A percentile compares a stretch with the other conserved stretches of the same genome.
These are phyloP conservation scores for Sugiyamaella americana DNA, from an alignment of 805 yeast genomes.

Conservation along the genomic window DNA sequence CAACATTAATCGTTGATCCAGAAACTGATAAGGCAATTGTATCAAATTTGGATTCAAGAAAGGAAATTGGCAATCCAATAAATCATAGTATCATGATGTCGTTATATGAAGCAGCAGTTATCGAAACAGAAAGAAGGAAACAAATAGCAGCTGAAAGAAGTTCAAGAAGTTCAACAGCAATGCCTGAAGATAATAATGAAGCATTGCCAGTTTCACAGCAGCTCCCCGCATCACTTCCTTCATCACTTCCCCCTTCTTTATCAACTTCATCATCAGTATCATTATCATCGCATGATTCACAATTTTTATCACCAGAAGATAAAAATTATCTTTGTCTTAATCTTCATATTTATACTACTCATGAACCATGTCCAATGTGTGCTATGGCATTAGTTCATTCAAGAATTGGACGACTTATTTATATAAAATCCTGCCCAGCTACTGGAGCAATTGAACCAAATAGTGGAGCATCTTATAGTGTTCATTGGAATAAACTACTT, in stretches of 20 bases:
- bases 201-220: background rate
- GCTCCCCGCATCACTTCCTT: background rate
- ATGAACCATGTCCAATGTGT: constrained; percentile 97
- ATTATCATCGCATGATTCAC: background rate
- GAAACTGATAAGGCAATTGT: constrained; percentile 37
- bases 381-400: constrained; percentile 94
- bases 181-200: background rate
- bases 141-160: background rate
- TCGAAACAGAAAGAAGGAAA: constrained; percentile 41
- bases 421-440: constrained; percentile 40
- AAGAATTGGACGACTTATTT: constrained; percentile 63
- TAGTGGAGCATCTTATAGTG: constrained; percentile 62
- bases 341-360: constrained; percentile 77
- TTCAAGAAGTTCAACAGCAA: constrained; percentile 2
- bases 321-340: constrained; percentile 63
- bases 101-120: constrained; percentile 54
- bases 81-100: constrained; percentile 74
- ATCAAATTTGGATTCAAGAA: constrained; percentile 37
- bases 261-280: constrained; percentile 7
- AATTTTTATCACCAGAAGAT: constrained; percentile 4
- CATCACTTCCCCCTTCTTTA: background rate
- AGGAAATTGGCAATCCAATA: constrained; percentile 41
- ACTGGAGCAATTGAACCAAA: constrained; percentile 52
- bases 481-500: constrained; percentile 67
- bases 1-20: constrained; percentile 62